These are phyloP conservation scores for Blastomyces silverae DNA, from an alignment of 2,329 filamentous ascomycete species.

Conservation along the genomic window DNA sequence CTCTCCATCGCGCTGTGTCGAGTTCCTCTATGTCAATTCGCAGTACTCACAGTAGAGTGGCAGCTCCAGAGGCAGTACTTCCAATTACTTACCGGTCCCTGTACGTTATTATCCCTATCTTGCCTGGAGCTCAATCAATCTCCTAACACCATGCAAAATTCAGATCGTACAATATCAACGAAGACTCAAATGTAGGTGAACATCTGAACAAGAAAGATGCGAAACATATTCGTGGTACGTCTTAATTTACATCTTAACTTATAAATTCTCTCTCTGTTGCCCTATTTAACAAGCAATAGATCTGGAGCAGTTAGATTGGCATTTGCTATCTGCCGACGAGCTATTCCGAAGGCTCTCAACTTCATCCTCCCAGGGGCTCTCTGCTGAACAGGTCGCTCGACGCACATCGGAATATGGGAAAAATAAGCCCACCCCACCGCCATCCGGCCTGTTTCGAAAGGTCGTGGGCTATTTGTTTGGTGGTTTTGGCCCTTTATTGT, in stretches of 20 bases:
- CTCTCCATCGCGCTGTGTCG: constrained; percentile 15
- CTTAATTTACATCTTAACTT: not conserved
- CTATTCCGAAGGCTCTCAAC: constrained; percentile 55
- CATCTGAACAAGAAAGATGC: constrained; percentile 8
- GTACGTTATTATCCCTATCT: constrained; percentile 10
- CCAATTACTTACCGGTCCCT: constrained; percentile 21
- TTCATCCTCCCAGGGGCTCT: constrained; percentile 54
- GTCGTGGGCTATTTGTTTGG: constrained; percentile 67
- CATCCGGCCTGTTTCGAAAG: constrained; percentile 53
- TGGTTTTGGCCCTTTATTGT: constrained; percentile 66
- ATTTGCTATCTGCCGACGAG: constrained; percentile 53
- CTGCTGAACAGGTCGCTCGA: constrained; percentile 50
- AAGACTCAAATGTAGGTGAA: constrained; percentile 4
- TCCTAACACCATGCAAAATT: constrained; percentile 7
- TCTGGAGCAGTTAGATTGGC: constrained; percentile 59
- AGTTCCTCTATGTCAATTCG: constrained; percentile 19
- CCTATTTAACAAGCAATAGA: constrained; percentile 36
- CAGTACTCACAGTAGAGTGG: constrained; percentile 17
- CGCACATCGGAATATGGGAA: constrained; percentile 56
- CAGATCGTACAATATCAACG: constrained; percentile 20
- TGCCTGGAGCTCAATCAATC: not conserved
- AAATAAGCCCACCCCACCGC: constrained; percentile 61
- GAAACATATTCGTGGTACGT: constrained; percentile 7
- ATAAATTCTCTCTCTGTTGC: not conserved
- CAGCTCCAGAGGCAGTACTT: constrained; percentile 18